Base-by-base conservation (phyloP, 192 early-diverging fungal species). In the Pilobolus umbonatus region DNA sequence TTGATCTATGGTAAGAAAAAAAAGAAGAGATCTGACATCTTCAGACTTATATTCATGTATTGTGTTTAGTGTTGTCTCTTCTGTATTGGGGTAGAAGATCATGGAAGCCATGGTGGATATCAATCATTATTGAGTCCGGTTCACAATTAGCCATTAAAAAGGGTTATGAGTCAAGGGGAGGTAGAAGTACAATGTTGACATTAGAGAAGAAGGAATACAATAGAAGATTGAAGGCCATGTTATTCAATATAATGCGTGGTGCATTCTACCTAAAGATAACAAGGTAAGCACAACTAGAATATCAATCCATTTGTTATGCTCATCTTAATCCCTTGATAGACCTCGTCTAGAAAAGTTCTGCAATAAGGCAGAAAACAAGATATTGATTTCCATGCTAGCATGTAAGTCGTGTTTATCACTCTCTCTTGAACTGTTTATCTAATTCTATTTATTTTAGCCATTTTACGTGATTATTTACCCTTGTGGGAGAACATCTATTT, bases 401-500 rank as follows among this genome's bases (percentile, higher is more conserved):
- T 83, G 87, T 49, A 81, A 51, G 11, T 14, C 15, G 8, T 35
- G 17, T 36, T 38, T 12, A 15, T 25, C 3, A 42, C 1, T 17
- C 5, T 17, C 15, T 4, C 1, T 4, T 38, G 9, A 12, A 12
- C 15, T 38, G 1, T 38, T 38, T 38, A 2, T 12, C 36, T 38
- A 38, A 38, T 4, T 4, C 36, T 12, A 38, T 38, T 4, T 17
- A 32, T 15, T 17, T 28, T 45, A 55, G 61, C 56, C 34, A 44
- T 94, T 39, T 72, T 94, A 35, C 80, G 80, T 22, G 93, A 95
- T 71, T 95, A 95, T 69, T 85, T 90, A 65, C 90, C 91, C 5
- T 74, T 95, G 21, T 93, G 90, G 90, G 85, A 95, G 73, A 81
- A 82, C 43, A 83, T 90, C 59, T 88, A 95, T 70, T 95, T 92